Evolutionary conservation across 75 land plant genomes (phyloP).

Genomic region (Picea sitchensis): DNA sequence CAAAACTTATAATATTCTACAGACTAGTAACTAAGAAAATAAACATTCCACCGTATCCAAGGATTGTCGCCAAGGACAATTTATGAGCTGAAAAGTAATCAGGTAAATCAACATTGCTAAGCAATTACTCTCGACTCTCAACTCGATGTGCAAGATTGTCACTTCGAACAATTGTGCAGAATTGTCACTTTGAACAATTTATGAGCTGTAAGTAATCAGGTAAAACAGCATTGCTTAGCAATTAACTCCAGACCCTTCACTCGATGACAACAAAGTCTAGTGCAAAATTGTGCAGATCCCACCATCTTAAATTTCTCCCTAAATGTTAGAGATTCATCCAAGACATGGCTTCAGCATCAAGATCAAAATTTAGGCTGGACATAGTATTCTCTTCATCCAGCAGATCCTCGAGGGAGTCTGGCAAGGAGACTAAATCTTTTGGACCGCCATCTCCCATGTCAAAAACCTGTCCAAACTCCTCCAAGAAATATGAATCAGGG

Average conservation of each 20-base stretch:
- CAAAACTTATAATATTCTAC: constrained; percentile 3
- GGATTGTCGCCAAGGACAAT: not conserved
- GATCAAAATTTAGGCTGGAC: constrained; percentile 1
- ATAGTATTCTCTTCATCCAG: not conserved
- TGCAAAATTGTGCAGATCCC: not conserved
- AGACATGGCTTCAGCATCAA: constrained; percentile 1
- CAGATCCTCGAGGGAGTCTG: constrained; percentile 2
- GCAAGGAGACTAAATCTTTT: not conserved
- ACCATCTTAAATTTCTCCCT: not conserved
- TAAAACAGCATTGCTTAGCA: no score
- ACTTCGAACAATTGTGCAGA: not conserved
- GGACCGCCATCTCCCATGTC: not conserved
- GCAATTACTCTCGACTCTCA: not conserved
- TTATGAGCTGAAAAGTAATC: not conserved
- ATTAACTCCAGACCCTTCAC: no score
- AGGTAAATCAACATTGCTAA: not conserved
- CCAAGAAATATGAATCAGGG: constrained; percentile 3
- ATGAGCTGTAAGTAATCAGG: no score
- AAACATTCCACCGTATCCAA: constrained; percentile 9
- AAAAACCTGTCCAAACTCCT: constrained; percentile 13
- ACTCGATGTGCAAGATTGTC: not conserved
- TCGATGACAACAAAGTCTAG: not conserved
- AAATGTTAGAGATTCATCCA: constrained; percentile 1
- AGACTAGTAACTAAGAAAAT: not conserved
- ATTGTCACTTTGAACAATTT: no score